phyloP scores from a whole-genome alignment of 495 filamentous ascomycete species.

The Lichina pygmaea region DNA sequence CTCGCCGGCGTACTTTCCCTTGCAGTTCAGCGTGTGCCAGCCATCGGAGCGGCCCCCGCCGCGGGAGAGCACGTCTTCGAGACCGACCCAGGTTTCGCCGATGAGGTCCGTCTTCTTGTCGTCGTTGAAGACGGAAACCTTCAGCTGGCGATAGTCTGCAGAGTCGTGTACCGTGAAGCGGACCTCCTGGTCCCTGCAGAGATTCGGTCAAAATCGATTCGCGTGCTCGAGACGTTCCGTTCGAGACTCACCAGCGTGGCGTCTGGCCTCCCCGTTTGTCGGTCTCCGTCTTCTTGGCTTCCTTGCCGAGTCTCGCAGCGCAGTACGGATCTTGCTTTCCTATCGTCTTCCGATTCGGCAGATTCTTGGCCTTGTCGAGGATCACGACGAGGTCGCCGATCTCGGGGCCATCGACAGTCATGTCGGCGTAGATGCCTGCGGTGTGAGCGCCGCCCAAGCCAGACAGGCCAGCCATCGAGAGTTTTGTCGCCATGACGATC shows the following conservation, averaged over 20 bases:
- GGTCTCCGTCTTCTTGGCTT: conserved; percentile 91
- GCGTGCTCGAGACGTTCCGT: background rate
- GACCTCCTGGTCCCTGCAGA: conserved; percentile 76
- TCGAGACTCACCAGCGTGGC: conserved; percentile 52
- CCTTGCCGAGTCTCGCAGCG: conserved; percentile 78
- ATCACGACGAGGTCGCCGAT: conserved; percentile 85
- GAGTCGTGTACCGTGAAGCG: conserved; percentile 92
- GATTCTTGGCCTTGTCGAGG: conserved; percentile 61
- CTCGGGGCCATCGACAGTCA: conserved; percentile 78
- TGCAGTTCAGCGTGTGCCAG: conserved; percentile 70
- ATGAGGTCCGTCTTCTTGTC: conserved; percentile 37
- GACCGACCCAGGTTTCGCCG: conserved; percentile 68
- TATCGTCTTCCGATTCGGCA: conserved; percentile 87
- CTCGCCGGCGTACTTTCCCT: conserved; percentile 83
- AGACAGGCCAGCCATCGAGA: background rate
- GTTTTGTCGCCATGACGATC: background rate
- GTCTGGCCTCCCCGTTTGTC: conserved; percentile 90
- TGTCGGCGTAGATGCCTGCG: conserved; percentile 86
- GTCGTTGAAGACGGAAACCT: conserved; percentile 73
- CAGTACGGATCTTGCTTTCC: conserved; percentile 98
- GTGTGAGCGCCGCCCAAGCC: conserved; percentile 24
- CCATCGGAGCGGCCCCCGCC: conserved; percentile 80
- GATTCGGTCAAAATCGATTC: background rate
- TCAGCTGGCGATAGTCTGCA: conserved; percentile 78
- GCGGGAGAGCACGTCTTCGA: conserved; percentile 52